Conservation (phyloP, 1,284 basidiomycete genomes). For the Melampsora abietis-canadensis region DNA sequence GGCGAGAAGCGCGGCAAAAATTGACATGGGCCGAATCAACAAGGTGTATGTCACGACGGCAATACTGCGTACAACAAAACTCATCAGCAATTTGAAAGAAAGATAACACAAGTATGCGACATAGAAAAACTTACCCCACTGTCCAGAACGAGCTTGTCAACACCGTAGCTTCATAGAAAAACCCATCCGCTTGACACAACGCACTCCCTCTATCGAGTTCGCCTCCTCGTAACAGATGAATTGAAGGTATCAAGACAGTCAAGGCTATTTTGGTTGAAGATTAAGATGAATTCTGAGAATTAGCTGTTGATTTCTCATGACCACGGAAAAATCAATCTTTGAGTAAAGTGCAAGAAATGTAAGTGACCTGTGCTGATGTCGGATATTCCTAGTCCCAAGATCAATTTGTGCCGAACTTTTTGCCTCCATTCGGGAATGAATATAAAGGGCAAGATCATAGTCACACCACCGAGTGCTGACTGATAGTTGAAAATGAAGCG, state of each 20-base stretch:
- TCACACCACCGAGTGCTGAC: neutral
- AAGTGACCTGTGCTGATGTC: neutral
- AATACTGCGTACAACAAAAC: neutral
- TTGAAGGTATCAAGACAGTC: neutral
- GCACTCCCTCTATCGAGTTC: neutral
- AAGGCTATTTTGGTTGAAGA: neutral
- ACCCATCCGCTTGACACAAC: slow-evolving; percentile 4
- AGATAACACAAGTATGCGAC: neutral
- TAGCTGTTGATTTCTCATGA: neutral
- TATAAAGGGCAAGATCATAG: slow-evolving; percentile 1
- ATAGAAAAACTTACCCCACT: neutral
- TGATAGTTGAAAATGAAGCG: neutral
- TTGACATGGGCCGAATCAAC: neutral
- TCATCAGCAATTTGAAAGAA: neutral
- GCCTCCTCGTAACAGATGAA: neutral
- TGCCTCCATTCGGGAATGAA: neutral
- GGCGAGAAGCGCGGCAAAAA: neutral
- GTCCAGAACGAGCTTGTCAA: slow-evolving; percentile 2
- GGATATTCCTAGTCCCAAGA: slow-evolving; percentile 4
- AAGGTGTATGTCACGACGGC: neutral
- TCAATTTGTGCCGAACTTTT: slow-evolving; percentile 1
- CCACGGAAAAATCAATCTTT: too few species aligned
- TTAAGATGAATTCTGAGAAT: neutral
- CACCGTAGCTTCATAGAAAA: slow-evolving; percentile 5
- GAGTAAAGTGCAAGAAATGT: neutral